Evolutionary conservation across 129 eudicot genomes (phyloP).

Genomic region (Centrapalus pauciflorus): DNA sequence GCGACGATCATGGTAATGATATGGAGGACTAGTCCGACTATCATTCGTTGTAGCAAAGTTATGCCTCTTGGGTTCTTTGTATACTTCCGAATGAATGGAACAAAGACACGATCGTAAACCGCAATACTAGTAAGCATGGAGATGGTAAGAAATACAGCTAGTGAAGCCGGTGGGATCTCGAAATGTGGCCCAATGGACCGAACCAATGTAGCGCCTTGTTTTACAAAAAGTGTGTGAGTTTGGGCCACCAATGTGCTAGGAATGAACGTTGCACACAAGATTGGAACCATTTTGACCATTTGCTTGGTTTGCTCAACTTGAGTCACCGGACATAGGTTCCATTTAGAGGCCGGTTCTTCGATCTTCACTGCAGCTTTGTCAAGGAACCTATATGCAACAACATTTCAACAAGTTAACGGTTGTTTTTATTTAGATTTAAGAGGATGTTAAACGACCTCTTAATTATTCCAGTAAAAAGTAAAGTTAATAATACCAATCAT

Average conservation of each 20-base stretch:
- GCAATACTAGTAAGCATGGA: conserved; percentile 39
- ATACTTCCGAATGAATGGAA: conserved; percentile 26
- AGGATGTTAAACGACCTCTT: no score
- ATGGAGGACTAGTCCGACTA: conserved; percentile 44
- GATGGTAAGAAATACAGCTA: conserved; percentile 45
- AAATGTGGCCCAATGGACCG: conserved; percentile 43
- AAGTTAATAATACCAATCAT: no score
- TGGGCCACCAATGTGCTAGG: conserved; percentile 42
- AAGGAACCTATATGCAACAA: conserved; percentile 32
- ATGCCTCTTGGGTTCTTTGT: conserved; percentile 62
- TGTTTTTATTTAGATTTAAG: no score
- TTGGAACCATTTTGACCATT: conserved; percentile 48
- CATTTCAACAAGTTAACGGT: no score
- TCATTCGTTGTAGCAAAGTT: conserved; percentile 51
- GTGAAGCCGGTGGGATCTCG: conserved; percentile 57
- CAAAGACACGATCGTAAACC: conserved; percentile 43
- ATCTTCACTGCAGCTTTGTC: conserved; percentile 46
- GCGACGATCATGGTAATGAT: conserved; percentile 37
- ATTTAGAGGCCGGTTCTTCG: conserved; percentile 17
- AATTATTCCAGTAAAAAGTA: no score
- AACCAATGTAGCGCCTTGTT: conserved; percentile 49
- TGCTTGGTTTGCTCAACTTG: conserved; percentile 64
- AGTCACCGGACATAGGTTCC: conserved; percentile 46
- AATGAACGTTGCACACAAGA: conserved; percentile 35
- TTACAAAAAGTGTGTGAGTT: conserved; percentile 43